Conservation (phyloP, 2,329 filamentous ascomycete genomes). For the Colletotrichum kahawae region DNA sequence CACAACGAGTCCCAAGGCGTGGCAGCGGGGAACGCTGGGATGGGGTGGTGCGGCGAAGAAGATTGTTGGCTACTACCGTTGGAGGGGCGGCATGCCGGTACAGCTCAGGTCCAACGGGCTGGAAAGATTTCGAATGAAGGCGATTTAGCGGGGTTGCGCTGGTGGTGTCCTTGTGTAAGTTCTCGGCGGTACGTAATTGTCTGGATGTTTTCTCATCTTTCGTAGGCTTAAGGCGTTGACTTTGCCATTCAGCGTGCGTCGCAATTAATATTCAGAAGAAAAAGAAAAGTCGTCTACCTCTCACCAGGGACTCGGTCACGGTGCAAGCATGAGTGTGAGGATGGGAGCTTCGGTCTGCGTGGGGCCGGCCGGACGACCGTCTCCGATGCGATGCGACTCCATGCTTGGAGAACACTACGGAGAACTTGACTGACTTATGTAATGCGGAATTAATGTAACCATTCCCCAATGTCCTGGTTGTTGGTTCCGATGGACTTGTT, state of each 20-base stretch:
- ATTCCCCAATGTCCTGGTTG: background rate
- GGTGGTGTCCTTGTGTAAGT: background rate
- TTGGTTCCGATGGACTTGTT: background rate
- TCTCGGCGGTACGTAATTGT: background rate
- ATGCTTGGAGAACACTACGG: background rate
- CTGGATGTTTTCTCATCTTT: background rate
- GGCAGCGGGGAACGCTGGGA: slow-evolving; percentile 48
- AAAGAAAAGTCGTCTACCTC: background rate
- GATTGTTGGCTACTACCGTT: slow-evolving; percentile 39
- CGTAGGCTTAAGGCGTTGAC: background rate
- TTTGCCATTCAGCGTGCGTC: background rate
- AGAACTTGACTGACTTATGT: background rate
- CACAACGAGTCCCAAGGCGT: slow-evolving; percentile 34
- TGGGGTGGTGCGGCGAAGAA: slow-evolving; percentile 52
- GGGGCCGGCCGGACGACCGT: background rate
- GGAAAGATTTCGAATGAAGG: slow-evolving; percentile 16
- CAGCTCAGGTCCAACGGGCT: slow-evolving; percentile 6
- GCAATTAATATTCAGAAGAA: background rate
- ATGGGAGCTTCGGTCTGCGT: background rate
- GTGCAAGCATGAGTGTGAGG: background rate
- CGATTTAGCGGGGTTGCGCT: background rate
- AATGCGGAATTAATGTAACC: background rate
- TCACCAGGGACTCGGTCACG: background rate
- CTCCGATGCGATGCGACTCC: background rate
- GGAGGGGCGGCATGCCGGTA: slow-evolving; percentile 14